Evolutionary conservation across 2,329 filamentous ascomycete genomes (phyloP), one percentile per base, ranked within the genome.

Genomic region (Massarina eburnea): DNA sequence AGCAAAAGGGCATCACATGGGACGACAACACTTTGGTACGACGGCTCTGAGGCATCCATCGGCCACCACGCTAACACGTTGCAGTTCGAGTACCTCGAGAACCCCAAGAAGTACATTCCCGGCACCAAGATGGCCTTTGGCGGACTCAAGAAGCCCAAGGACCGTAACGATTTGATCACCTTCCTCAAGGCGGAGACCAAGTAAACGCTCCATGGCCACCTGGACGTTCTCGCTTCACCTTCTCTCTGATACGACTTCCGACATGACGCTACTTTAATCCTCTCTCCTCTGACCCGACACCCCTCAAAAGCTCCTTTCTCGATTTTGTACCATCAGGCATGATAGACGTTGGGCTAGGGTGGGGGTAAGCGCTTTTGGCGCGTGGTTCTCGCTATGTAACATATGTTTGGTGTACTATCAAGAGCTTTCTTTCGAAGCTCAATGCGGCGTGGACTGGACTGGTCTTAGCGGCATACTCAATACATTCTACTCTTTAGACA

Each of bases 111-210:
- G 84, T 99, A 91, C 85, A 96, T 99, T 60, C 94, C 94, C 64
- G 94, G 94, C 66, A 99, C 94, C 80, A 99, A 97, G 90, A 99
- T 99, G 94, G 94, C 94, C 68, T 99, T 97, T 74, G 94, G 94
- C 80, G 94, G 94, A 76, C 84, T 99, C 72, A 99, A 99, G 91
- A 99, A 99, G 89, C 84, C 85, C 73, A 97, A 97, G 89, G 94
- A 97, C 81, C 85, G 94, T 76, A 96, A 97, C 76, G 92, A 99
- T 78, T 82, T 99, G 69, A 96, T 99, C 84, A 91, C 90, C 69
- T 88, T 76, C 83, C 81, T 90, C 71, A 80, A 82, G 74, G 79
- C 88, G 56, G 73, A 82, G 66, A 89, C 85, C 67, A 77, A 79
- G 76, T 90, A 89, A 77, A 80, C 67, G 70, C 59, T 53, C 44